These are phyloP conservation scores for Solanum bulbocastanum DNA, from an alignment of 257 asterid genomes.

Conservation along the genomic window DNA sequence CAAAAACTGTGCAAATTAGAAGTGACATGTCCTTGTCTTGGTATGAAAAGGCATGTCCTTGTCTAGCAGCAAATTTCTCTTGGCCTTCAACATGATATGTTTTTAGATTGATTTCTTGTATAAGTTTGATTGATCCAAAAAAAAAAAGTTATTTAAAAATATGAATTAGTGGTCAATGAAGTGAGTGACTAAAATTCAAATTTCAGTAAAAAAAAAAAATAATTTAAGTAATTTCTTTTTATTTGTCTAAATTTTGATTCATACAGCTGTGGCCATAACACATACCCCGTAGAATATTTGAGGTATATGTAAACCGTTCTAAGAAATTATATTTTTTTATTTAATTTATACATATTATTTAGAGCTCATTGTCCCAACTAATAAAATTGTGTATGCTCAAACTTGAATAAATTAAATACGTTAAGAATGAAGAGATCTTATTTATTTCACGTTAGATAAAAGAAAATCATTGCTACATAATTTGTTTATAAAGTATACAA, in stretches of 20 bases:
- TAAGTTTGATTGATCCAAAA: not conserved
- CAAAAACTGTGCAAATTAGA: not conserved
- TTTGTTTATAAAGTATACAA: not conserved
- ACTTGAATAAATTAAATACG: not conserved
- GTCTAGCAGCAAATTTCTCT: not conserved
- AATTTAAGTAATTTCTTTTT: not conserved
- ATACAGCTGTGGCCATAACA: not conserved
- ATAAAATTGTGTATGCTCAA: not conserved
- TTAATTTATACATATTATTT: not conserved
- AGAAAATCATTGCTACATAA: not conserved
- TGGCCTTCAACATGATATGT: not conserved
- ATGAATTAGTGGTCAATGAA: fast-evolving
- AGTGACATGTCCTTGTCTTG: not conserved
- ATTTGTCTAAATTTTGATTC: not conserved
- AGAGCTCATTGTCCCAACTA: not conserved
- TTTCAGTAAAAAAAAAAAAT: not conserved
- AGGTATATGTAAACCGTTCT: not conserved
- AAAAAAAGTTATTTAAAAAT: not conserved
- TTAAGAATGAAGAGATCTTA: not conserved
- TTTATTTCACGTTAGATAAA: not conserved
- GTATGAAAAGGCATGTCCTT: not conserved
- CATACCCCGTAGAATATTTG: not conserved
- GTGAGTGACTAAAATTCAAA: not conserved
- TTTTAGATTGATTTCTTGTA: not conserved
- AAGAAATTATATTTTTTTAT: not conserved